These are phyloP conservation scores for Marasmius sp. DNA, from an alignment of 1,284 basidiomycete species.

Conservation along the genomic window DNA sequence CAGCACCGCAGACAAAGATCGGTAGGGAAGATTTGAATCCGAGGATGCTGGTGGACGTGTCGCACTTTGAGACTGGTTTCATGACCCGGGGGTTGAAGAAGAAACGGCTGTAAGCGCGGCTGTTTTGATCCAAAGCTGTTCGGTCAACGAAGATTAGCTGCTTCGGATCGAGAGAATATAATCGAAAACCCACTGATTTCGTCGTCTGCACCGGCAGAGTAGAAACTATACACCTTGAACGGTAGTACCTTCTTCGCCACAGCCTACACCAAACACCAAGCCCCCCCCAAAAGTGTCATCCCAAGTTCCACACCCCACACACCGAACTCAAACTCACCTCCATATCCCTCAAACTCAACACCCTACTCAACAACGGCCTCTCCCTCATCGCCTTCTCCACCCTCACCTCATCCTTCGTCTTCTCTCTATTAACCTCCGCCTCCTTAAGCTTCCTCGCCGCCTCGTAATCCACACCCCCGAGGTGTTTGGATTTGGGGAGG, in stretches of 20 bases:
- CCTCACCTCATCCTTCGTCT: constrained; percentile 71
- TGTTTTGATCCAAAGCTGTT: constrained; percentile 64
- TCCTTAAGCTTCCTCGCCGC: constrained; percentile 46
- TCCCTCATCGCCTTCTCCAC: constrained; percentile 61
- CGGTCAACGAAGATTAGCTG: constrained; percentile 23
- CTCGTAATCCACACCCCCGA: constrained; percentile 64
- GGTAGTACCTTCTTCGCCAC: constrained; percentile 67
- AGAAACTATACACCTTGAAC: constrained; percentile 78
- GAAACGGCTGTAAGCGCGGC: constrained; percentile 74
- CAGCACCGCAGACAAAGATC: constrained; percentile 86
- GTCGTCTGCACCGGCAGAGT: constrained; percentile 81
- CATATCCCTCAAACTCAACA: constrained; percentile 78
- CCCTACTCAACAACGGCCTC: constrained; percentile 63
- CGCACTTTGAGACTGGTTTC: constrained; percentile 67
- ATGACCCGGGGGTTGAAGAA: constrained; percentile 84
- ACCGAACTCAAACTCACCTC: too few relatives aligned
- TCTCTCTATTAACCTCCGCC: constrained; percentile 41
- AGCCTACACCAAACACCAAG: constrained; percentile 44
- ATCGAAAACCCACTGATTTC: constrained; percentile 61
- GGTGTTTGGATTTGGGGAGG: constrained; percentile 61
- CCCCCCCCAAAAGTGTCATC: too few relatives aligned
- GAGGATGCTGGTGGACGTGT: constrained; percentile 77
- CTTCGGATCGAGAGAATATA: too few relatives aligned
- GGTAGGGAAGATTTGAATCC: constrained; percentile 74
- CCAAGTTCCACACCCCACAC: too few relatives aligned